Evolutionary conservation across 1,139 yeast genomes (phyloP), one percentile per base, ranked within the genome.

Genomic region (Debaryomyces singareniensis): DNA sequence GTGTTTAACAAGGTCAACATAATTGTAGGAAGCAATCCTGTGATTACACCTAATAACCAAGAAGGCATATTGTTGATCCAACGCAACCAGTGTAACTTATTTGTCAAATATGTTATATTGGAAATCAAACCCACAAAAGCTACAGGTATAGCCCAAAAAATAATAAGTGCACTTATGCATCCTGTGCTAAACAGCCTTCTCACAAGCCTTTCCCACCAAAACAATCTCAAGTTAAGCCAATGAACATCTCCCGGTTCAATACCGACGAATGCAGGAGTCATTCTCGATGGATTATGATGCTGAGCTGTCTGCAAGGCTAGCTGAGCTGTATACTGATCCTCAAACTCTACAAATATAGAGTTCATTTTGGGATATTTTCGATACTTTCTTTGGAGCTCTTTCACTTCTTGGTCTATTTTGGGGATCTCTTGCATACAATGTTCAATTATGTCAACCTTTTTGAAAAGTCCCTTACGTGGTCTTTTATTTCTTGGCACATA

Each of bases 81-180:
- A 22, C 57, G 58, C 45, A 85, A 64, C 58, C 76, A 80, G 7
- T 67, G 80, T 28, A 83, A 62, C 44, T 77, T 75, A 27, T 59
- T 49, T n/a, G 66, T 66, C 42, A 85, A 65, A 45, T 73, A 78
- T 33, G 79, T 77, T 29, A 83, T 62, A 47, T 85, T 85, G 11
- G 95, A 80, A 35, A 85, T 74, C 34, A 78, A 63, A 56, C 94
- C 93, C 15, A 85, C 83, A 37, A 84, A 78, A 4, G 94, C 85
- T 10, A 84, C 91, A 2, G 95, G 95, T 37, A 85, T 68, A 21
- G 93, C 80, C 95, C 95, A 85, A 42, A 84, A 76, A 13, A 83
- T 61, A 30, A 84, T 68, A 42, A 80, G 55, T 3, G 75, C 66
- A 25, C 65, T 51, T 39, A 86, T 71, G 10, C 78, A 75, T 13